Evolutionary conservation across 495 filamentous ascomycete species (phyloP), one percentile per base, ranked within the genome.

Genomic region (Daldinia loculata): DNA sequence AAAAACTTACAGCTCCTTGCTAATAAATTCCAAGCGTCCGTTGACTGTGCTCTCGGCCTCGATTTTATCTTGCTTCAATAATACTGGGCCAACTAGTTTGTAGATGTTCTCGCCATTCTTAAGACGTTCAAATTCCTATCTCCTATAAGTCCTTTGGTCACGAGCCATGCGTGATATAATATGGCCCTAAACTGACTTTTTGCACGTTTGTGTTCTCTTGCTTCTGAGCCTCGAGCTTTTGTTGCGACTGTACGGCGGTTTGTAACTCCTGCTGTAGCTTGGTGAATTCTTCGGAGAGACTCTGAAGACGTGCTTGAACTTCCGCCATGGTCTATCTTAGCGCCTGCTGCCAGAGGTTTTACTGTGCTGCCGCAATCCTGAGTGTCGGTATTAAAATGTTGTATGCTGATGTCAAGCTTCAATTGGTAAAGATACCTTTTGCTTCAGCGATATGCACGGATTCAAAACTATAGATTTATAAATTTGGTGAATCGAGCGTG

Each of bases 171-270:
- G 34, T 43, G 38, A 48, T 17, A 30, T n/a, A 9, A 27, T 52
- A 50, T 39, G 11, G 38, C 32, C 15, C n/a, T 12, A 34, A 27
- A 48, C 73, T 68, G 41, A 93, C 92, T 79, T 92, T 92, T 77
- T 97, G 89, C 1, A 99, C 95, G 24, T 90, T 89, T 55, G 89
- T 81, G 78, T 98, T 98, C 78, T 99, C 95, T 77, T 97, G 91
- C 70, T 91, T 89, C 80, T 99, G 95, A 27, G 93, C 92, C 78
- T 98, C 95, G 45, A 99, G 90, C 79, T 91, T 94, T 80, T 99
- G 94, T 48, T 93, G 89, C n/a, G 95, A 90, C 19, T 89, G 83
- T 50, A 98, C 85, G 24, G 88, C 80, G 50, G 86, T 84, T 79
- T 91, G 90, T 56, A 98, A 86, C 67, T 98, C 95, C 80, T 89